Percentiles rank a stretch among this genome's conserved stretches.
Conservation (phyloP, 192 early-diverging fungal genomes). For the Coemansia javaensis region DNA sequence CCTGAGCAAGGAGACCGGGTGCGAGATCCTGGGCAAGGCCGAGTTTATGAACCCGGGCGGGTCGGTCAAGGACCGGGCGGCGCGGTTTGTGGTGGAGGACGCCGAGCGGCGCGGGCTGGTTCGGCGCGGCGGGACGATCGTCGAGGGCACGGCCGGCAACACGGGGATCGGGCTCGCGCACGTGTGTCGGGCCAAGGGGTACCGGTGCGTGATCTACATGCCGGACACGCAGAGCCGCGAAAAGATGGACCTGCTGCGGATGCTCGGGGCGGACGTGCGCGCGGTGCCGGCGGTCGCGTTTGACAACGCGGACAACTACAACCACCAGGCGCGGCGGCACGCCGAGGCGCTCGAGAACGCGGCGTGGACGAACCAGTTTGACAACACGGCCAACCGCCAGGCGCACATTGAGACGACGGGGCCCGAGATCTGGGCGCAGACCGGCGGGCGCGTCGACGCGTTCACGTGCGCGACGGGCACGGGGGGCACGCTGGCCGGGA, state of each 20-base stretch:
- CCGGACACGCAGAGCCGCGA: conserved; percentile 95
- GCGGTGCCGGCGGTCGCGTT: conserved; percentile 90
- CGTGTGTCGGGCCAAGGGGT: conserved; percentile 88
- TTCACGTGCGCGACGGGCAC: conserved; percentile 93
- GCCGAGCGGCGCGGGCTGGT: conserved; percentile 85
- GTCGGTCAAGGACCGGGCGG: conserved; percentile 95
- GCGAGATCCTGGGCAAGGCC: conserved; percentile 87
- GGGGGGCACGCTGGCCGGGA: conserved; percentile 86
- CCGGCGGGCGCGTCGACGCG: conserved; percentile 73
- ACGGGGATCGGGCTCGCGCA: conserved; percentile 96
- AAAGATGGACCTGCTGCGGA: conserved; percentile 87
- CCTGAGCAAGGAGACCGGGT: conserved; percentile 71
- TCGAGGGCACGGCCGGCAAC: conserved; percentile 85
- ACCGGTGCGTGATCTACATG: conserved; percentile 96
- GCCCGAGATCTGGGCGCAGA: conserved; percentile 90
- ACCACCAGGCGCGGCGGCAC: conserved; percentile 82
- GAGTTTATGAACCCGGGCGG: conserved; percentile 98
- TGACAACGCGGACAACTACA: conserved; percentile 90
- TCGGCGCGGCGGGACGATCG: conserved; percentile 82
- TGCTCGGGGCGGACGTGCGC: conserved; percentile 92
- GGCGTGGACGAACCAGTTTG: conserved; percentile 97
- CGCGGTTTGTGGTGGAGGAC: conserved; percentile 88
- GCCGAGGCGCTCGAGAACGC: conserved; percentile 78
- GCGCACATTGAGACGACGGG: conserved; percentile 95
- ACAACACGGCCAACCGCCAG: conserved; percentile 84